A percentile compares a stretch with the other conserved stretches of the same genome.
phyloP scores from a whole-genome alignment of 257 asterid species.

The Plantago elongata region DNA sequence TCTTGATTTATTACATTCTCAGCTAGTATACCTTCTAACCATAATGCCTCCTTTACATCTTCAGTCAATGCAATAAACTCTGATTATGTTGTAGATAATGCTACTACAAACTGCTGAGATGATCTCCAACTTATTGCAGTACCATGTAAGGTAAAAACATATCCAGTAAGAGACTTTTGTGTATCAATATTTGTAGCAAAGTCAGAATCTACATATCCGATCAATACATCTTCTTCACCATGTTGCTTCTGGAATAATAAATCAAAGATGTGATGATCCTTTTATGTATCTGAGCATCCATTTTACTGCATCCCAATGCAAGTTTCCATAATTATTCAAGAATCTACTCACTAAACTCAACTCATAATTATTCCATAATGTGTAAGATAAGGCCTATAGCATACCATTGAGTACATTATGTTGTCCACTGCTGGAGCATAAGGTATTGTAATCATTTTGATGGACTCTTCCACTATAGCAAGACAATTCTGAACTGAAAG shows the following conservation, averaged over 20 bases:
- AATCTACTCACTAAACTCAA: conserved; percentile 6
- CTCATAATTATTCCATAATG: too few relatives aligned
- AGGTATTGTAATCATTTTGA: neutral
- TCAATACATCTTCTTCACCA: neutral
- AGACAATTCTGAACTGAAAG: neutral
- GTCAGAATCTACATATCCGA: neutral
- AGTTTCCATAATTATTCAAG: neutral
- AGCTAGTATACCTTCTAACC: neutral
- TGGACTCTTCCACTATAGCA: neutral
- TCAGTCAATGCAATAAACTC: neutral
- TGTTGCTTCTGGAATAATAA: neutral
- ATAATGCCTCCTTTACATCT: neutral
- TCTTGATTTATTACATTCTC: neutral
- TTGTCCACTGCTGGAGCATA: neutral
- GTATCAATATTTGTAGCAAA: neutral
- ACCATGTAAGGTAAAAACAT: neutral
- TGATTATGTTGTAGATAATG: neutral
- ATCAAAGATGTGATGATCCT: neutral
- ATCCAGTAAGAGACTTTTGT: neutral
- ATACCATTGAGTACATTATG: neutral
- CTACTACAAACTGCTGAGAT: neutral
- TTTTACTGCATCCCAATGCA: neutral
- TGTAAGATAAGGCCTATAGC: neutral
- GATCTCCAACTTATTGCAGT: neutral
- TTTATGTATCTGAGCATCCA: neutral